phyloP scores from a whole-genome alignment of 169 alveolate species.

The Eimeria acervulina region DNA sequence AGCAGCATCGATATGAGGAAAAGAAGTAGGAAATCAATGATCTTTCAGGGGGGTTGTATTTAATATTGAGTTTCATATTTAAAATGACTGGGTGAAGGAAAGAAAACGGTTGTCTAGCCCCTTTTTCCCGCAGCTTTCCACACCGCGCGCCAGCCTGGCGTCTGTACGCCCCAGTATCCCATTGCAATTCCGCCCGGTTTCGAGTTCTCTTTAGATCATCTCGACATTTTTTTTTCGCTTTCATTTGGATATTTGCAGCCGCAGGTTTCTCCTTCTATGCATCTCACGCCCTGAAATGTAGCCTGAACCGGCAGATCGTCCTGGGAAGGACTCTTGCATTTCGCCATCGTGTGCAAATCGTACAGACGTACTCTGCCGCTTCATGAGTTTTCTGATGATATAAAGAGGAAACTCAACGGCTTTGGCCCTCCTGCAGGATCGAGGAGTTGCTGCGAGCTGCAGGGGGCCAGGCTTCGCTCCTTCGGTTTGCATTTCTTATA shows the following conservation, averaged over 20 bases:
- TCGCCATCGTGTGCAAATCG: background rate
- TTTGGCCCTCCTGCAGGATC: background rate
- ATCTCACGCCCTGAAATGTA: conserved; percentile 7
- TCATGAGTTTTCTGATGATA: background rate
- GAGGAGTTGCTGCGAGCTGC: background rate
- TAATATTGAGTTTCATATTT: background rate
- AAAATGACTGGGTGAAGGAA: background rate
- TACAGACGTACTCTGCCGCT: background rate
- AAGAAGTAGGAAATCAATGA: background rate
- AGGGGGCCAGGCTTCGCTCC: background rate
- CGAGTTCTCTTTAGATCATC: background rate
- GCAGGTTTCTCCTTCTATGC: background rate
- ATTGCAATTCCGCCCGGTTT: background rate
- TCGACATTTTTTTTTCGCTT: background rate
- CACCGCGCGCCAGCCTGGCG: background rate
- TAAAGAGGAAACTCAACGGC: background rate
- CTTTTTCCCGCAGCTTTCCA: background rate
- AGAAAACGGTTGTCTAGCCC: background rate
- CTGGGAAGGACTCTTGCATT: background rate
- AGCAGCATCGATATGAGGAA: background rate
- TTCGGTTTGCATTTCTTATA: background rate
- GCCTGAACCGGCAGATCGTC: background rate
- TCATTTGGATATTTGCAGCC: background rate
- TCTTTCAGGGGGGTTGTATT: background rate
- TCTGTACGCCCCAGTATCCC: background rate